Conservation (phyloP, 1,139 yeast genomes). For the Yamadazyma sp. region DNA sequence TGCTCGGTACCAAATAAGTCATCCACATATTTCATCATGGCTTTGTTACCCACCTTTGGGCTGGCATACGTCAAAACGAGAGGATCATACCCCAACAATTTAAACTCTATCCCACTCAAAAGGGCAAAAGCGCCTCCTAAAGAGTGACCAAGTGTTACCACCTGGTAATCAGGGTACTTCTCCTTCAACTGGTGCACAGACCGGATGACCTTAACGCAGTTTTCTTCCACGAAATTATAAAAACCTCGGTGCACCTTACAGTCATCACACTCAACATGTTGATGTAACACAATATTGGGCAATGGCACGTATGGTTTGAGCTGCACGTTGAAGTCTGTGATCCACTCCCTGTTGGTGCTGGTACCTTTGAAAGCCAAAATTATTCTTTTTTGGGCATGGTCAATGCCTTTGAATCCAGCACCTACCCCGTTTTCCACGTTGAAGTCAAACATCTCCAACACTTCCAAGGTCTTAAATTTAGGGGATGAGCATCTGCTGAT, state of each 20-base stretch:
- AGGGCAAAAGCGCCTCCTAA: constrained; percentile 70
- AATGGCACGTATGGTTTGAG: constrained; percentile 43
- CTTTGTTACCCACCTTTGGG: constrained; percentile 60
- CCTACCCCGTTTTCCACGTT: constrained; percentile 49
- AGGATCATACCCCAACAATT: constrained; percentile 50
- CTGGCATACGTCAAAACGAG: constrained; percentile 58
- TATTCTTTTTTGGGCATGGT: constrained; percentile 34
- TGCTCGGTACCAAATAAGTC: constrained; percentile 38
- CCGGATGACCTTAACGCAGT: constrained; percentile 34
- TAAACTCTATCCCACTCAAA: constrained; percentile 60
- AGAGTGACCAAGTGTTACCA: constrained; percentile 68
- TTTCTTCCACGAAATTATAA: constrained; percentile 39
- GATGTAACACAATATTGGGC: constrained; percentile 16
- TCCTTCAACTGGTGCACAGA: constrained; percentile 30
- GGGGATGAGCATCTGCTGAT: constrained; percentile 20
- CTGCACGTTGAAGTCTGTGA: constrained; percentile 48
- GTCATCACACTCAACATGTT: constrained; percentile 30
- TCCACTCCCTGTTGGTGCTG: constrained; percentile 56
- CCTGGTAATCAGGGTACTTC: constrained; percentile 44
- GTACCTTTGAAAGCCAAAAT: constrained; percentile 58
- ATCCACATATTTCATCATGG: constrained; percentile 53
- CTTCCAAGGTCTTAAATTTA: constrained; percentile 24
- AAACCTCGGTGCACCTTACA: constrained; percentile 67
- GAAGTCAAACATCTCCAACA: constrained; percentile 37
- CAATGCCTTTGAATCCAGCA: constrained; percentile 51